A percentile compares a stretch with the other conserved stretches of the same genome.
Conservation (phyloP, 768 basidiomycete genomes). For the Thelephora ganbajun region DNA sequence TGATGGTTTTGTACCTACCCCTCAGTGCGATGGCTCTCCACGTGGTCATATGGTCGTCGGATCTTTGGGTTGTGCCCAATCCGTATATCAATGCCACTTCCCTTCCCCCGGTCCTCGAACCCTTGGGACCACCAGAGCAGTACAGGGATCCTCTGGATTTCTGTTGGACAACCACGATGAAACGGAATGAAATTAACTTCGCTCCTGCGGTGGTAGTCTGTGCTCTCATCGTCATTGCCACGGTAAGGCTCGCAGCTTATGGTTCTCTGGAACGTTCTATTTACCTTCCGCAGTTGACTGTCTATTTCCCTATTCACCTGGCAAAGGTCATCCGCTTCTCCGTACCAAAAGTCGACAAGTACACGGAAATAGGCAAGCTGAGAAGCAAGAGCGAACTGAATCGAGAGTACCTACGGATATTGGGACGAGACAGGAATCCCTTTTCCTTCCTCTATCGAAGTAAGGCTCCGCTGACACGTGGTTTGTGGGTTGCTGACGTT, state of each 20-base stretch:
- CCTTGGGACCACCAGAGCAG: constrained; percentile 40
- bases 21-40: constrained; percentile 67
- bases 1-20: constrained; percentile 62
- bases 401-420: constrained; percentile 53
- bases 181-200: constrained; percentile 51
- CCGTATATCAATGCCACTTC: constrained; percentile 48
- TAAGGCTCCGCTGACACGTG: constrained; percentile 18
- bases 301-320: constrained; percentile 60
- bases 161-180: constrained; percentile 73
- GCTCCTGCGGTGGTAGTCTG: constrained; percentile 50
- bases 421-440: constrained; percentile 50
- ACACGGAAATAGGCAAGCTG: constrained; percentile 55
- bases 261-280: neutral
- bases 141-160: constrained; percentile 55
- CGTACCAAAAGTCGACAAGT: constrained; percentile 51
- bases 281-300: constrained; percentile 33
- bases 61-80: constrained; percentile 61
- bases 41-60: constrained; percentile 64
- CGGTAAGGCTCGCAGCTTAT: constrained; percentile 27
- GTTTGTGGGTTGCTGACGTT: neutral
- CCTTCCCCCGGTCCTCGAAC: constrained; percentile 31
- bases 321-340: constrained; percentile 39
- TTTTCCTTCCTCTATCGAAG: constrained; percentile 60
- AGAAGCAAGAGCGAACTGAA: constrained; percentile 45
- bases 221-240: constrained; percentile 32